These are phyloP conservation scores for Papiliotrema fonsecae DNA, from an alignment of 1,284 basidiomycete genomes.

Conservation along the genomic window DNA sequence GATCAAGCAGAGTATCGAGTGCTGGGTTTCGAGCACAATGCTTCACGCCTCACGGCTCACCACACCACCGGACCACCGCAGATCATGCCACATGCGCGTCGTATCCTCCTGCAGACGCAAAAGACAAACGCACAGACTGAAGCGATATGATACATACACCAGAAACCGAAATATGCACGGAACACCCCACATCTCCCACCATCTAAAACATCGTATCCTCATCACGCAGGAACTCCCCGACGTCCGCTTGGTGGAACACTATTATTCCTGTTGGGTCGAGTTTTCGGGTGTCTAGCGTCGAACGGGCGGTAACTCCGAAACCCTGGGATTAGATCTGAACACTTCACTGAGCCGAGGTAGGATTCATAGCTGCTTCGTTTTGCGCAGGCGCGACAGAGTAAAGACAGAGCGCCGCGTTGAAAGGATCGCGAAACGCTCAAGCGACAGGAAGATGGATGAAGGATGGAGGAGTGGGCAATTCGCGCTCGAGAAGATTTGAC, in stretches of 20 bases:
- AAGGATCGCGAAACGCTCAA: too few species aligned
- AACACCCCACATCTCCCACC: neutral
- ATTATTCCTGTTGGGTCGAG: conserved; percentile 97
- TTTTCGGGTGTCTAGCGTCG: conserved; percentile 93
- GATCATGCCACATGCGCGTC: neutral
- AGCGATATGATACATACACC: conserved; percentile 3
- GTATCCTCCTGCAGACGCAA: too few species aligned
- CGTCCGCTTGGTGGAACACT: conserved; percentile 99
- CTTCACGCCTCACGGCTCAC: too few species aligned
- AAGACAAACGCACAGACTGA: too few species aligned
- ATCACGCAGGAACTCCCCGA: conserved; percentile 92
- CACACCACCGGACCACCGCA: too few species aligned
- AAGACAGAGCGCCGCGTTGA: too few species aligned
- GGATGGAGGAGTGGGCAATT: neutral
- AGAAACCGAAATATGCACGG: neutral
- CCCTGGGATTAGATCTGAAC: conserved; percentile 56
- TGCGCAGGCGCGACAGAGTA: too few species aligned
- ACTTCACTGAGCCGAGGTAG: neutral
- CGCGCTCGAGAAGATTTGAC: neutral
- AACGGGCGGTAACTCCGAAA: conserved; percentile 95
- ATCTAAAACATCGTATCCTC: conserved; percentile 60
- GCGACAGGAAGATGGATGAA: neutral
- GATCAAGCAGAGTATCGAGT: too few species aligned
- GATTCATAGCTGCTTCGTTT: too few species aligned
- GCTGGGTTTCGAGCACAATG: too few species aligned